Evolutionary conservation across 805 yeast genomes (phyloP), one percentile per base, ranked within the genome.

Genomic region (Starmerella stigmatis): DNA sequence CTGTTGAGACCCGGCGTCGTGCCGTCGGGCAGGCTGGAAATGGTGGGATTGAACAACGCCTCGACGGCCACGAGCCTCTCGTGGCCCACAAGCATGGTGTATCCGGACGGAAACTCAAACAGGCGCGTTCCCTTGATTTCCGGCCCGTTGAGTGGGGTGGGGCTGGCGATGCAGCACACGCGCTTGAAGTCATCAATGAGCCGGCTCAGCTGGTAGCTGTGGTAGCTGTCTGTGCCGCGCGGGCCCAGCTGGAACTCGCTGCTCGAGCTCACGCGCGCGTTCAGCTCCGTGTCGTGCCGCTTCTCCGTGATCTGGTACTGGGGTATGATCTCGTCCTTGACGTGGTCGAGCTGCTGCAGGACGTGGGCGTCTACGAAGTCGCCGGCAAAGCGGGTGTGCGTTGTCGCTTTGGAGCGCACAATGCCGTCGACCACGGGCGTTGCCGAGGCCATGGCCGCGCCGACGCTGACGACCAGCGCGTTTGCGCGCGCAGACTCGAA

Each of bases 401-500:
- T 66, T 5, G 76, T 70, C 38, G 84, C 81, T 44, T 56, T 56
- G 5, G 38, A 15, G 8, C 51, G 46, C 33, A 57, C 57, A 12
- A 46, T 46, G 33, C 60, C 60, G 34, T 57, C 60, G n/a, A 57
- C 44, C 6, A 57, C 57, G 22, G 60, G 60, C 5, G 89, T 79
- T 1, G 79, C 89, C 48, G 85, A 77, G 15, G 76, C 70, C 3
- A 78, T 64, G 57, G 81, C 86, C 58, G 84, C 89, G 5, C 95
- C 95, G 31, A 86, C 64, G 61, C 85, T 94, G 32, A 86, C 94
- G 36, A 86, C 85, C 27, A 86, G 67, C 61, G 94, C 85, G 51
- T 79, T 81, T 30, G 94, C 84, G 60, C 92, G 73, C 7, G 94
- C 94, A 52, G 81, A 79, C 20, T 88, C 92, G 64, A 88, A 86